phyloP scores from a whole-genome alignment of 1,284 basidiomycete genomes.

The Heterobasidion occidentale region DNA sequence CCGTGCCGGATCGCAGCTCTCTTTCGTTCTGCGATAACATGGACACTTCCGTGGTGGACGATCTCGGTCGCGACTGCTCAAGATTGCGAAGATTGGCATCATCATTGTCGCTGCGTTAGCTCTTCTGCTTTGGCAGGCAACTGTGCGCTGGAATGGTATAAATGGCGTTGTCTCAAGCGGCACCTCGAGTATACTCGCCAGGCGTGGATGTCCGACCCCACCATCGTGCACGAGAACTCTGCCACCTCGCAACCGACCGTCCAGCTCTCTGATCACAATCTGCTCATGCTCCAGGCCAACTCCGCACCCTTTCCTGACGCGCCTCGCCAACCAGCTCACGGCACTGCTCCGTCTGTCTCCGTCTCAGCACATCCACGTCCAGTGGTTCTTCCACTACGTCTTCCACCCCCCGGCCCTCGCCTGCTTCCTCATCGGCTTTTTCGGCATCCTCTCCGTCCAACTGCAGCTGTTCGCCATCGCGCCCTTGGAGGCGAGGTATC shows the following conservation, averaged over 20 bases:
- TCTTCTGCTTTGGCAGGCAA: conserved; percentile 58
- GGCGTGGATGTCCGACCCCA: conserved; percentile 69
- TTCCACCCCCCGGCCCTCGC: conserved; percentile 86
- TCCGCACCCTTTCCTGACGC: conserved; percentile 66
- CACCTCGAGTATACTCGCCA: conserved; percentile 65
- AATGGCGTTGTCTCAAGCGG: conserved; percentile 60
- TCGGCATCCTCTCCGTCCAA: conserved; percentile 85
- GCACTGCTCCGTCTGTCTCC: conserved; percentile 42
- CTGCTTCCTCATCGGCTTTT: conserved; percentile 83
- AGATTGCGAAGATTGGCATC: conserved; percentile 70
- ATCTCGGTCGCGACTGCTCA: conserved; percentile 71
- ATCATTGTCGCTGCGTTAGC: conserved; percentile 60
- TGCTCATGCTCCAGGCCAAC: conserved; percentile 63
- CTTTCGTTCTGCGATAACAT: conserved; percentile 68
- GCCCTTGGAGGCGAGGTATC: conserved; percentile 61
- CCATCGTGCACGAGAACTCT: conserved; percentile 33
- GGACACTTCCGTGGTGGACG: conserved; percentile 79
- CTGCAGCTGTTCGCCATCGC: conserved; percentile 75
- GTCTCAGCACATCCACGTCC: conserved; percentile 55
- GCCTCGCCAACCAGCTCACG: conserved; percentile 49
- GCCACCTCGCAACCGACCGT: conserved; percentile 36
- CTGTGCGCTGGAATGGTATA: conserved; percentile 72
- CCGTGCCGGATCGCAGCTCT: conserved; percentile 60
- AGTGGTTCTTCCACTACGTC: conserved; percentile 84
- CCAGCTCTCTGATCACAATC: conserved; percentile 63